Conservation (phyloP, 2,329 filamentous ascomycete species). For the Mycogone perniciosa region DNA sequence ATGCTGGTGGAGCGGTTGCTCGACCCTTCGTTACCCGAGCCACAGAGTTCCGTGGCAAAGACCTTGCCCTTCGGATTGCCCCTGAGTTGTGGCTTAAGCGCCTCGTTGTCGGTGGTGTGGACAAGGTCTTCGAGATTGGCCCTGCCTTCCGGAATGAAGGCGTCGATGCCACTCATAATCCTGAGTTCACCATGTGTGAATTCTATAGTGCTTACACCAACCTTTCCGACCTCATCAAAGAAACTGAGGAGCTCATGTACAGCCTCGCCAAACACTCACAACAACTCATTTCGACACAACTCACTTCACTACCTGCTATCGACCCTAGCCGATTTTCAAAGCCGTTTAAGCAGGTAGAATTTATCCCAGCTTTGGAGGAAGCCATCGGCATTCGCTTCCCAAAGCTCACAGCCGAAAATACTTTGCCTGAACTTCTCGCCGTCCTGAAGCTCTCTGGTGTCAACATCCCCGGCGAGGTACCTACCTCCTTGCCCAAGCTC, state of each 20-base stretch:
- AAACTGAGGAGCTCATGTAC: conserved; percentile 66
- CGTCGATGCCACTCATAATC: conserved; percentile 86
- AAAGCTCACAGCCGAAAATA: conserved; percentile 49
- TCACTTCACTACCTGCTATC: conserved; percentile 41
- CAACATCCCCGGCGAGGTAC: conserved; percentile 59
- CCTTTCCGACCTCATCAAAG: conserved; percentile 64
- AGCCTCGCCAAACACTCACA: conserved; percentile 50
- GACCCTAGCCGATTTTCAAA: conserved; percentile 42
- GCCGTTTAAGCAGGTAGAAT: conserved; percentile 66
- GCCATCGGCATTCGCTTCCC: conserved; percentile 61
- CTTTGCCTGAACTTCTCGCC: conserved; percentile 50
- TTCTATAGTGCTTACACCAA: conserved; percentile 87
- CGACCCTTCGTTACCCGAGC: conserved; percentile 77
- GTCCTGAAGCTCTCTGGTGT: conserved; percentile 50
- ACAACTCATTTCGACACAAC: conserved; percentile 37
- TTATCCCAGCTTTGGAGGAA: conserved; percentile 71
- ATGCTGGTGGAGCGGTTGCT: conserved; percentile 81
- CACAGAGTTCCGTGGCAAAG: conserved; percentile 65
- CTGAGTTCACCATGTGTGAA: conserved; percentile 95
- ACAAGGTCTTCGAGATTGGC: conserved; percentile 88
- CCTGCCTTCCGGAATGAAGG: conserved; percentile 91
- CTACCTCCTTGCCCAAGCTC: conserved; percentile 55
- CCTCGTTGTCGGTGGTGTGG: conserved; percentile 80
- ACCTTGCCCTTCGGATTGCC: conserved; percentile 77
- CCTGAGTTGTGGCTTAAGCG: conserved; percentile 95